Evolutionary conservation across 2,329 filamentous ascomycete species (phyloP).

Genomic region (Esteya vermicola): DNA sequence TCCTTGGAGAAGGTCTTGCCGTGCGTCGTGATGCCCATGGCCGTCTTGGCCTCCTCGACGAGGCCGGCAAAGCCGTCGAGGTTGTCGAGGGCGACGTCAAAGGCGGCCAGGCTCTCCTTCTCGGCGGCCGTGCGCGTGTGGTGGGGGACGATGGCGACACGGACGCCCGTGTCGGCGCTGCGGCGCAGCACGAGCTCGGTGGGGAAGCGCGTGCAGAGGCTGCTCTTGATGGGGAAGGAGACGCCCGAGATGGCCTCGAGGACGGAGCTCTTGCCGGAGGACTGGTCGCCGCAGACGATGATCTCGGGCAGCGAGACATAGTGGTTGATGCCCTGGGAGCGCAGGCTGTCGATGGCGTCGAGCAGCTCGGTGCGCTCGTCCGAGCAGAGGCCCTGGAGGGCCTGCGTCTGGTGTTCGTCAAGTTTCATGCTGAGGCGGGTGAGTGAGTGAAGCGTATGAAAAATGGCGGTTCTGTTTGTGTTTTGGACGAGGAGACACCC

Average conservation of each 20-base stretch:
- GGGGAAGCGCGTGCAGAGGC: constrained; percentile 47
- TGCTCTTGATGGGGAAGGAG: constrained; percentile 42
- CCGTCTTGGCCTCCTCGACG: constrained; percentile 23
- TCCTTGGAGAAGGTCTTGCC: constrained; percentile 27
- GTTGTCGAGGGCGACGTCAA: constrained; percentile 11
- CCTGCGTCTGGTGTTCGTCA: not conserved
- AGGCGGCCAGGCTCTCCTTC: constrained; percentile 13
- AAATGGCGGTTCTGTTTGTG: no score
- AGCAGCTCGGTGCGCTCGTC: constrained; percentile 15
- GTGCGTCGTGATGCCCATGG: constrained; percentile 31
- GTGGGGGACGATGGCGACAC: constrained; percentile 22
- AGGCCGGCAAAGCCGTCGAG: constrained; percentile 17
- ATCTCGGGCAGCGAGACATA: constrained; percentile 29
- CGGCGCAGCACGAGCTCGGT: constrained; percentile 46
- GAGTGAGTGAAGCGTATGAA: no score
- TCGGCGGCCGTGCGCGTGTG: constrained; percentile 14
- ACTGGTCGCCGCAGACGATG: constrained; percentile 48
- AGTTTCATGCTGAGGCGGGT: not conserved
- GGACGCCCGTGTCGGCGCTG: constrained; percentile 17
- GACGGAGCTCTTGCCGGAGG: constrained; percentile 49
- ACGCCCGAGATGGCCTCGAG: constrained; percentile 50
- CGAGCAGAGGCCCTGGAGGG: not conserved
- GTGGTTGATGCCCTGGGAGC: constrained; percentile 21
- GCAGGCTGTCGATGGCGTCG: constrained; percentile 25
- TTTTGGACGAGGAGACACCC: no score